Conservation (phyloP, 108 stramenopile species). For the Cylindrotheca fusiformis region DNA sequence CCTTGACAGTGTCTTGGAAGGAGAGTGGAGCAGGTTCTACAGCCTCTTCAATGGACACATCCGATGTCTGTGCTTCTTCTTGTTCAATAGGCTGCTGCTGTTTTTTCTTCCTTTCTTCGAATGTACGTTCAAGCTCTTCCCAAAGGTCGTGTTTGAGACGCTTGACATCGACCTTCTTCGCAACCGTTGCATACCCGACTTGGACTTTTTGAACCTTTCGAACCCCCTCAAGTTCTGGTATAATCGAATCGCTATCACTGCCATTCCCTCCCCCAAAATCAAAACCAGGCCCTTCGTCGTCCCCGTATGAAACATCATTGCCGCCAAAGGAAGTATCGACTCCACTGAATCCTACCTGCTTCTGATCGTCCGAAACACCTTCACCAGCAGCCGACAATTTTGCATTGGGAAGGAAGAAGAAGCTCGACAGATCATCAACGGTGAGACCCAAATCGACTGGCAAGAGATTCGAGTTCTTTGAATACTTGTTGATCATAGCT, state of each 20-base stretch:
- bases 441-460: constrained; percentile 72
- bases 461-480: constrained; percentile 61
- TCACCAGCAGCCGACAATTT: constrained; percentile 19
- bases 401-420: constrained; percentile 77
- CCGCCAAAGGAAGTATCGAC: constrained; percentile 32
- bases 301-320: constrained; percentile 30
- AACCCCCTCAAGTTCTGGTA: constrained; percentile 53
- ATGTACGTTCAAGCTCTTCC: constrained; percentile 67
- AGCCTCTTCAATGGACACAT: constrained; percentile 18
- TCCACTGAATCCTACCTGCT: constrained; percentile 62
- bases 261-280: constrained; percentile 48
- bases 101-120: constrained; percentile 3
- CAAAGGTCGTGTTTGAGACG: constrained; percentile 85
- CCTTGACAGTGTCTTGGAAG: constrained; percentile 72
- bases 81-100: not conserved
- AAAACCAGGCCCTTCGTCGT: constrained; percentile 44
- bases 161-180: constrained; percentile 91
- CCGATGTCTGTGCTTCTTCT: not conserved
- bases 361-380: constrained; percentile 15
- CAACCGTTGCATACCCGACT: constrained; percentile 80
- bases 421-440: constrained; percentile 49
- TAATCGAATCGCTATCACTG: constrained; percentile 52
- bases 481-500: constrained; percentile 41
- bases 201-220: constrained; percentile 84
- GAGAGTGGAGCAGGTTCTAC: constrained; percentile 36